Evolutionary conservation across 352 stramenopile species (phyloP), one percentile per base, ranked within the genome.

Genomic region (Pythium sukuiense): DNA sequence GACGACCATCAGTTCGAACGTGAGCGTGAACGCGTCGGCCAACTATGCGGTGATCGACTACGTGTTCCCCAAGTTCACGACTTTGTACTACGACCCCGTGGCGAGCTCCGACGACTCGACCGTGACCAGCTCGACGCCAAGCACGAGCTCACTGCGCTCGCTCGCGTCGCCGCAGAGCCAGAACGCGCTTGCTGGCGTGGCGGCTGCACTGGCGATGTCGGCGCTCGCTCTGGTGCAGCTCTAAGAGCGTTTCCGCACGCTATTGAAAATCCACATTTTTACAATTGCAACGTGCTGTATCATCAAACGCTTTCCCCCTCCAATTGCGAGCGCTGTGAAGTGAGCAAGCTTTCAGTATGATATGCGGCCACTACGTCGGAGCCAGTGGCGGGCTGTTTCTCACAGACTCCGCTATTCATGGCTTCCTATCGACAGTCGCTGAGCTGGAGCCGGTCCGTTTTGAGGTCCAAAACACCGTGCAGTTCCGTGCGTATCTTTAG

Each of bases 1-100:
- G 20, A 55, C 45, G 6, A 26, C 69, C 1, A 70, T 77, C 59
- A 80, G 61, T 26, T 76, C 76, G 11, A 69, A 70, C 1, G 63
- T 81, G 24, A 55, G 37, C 37, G 37, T 45, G 7, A 45, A 45
- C 37, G 13, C 8, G 9, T 14, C 37, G 9, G 8, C 37, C 13
- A 18, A 45, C 37, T 45, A n/a, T 16, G 7, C 18, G 37, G 37
- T 45, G 2, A 45, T 45, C 13, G 37, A 45, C 7, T 45, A 45
- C 12, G 37, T 13, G 37, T 45, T 45, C 37, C 37, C 37, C 2
- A 45, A 18, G 37, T 45, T 45, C 37, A 45, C 37, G 7, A 45
- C 7, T 2, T 3, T 45, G 7, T 45, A 45, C 37, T 45, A 45
- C 37, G 37, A 45, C 37, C 37, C 37, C 0, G 37, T 45, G 37